Evolutionary conservation across 805 yeast genomes (phyloP), one percentile per base, ranked within the genome.

Genomic region (Kregervanrija fluxuum): DNA sequence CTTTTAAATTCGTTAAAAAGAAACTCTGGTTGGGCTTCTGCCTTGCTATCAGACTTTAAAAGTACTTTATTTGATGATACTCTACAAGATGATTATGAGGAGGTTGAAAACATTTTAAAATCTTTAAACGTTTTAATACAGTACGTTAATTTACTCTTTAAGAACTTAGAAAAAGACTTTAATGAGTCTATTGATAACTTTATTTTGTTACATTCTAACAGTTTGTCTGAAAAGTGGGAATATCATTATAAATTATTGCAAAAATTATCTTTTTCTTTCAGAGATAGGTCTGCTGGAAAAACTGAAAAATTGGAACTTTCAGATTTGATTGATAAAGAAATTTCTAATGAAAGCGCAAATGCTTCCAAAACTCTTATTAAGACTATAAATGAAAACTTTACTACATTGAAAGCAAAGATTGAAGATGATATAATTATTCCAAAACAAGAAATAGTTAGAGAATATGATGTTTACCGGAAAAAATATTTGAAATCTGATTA

Each of bases 81-180:
- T 30, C 42, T 44, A 17, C 35, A 44, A 3, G 46, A 55, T 15
- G 50, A 50, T n/a, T 52, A 49, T n/a, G 52, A 53, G 38, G 53
- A 61, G 38, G 64, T 75, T 39, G 70, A 70, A 49, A 59, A 64
- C 13, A 71, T 77, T n/a, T 65, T 77, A 54, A 68, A 70, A 35
- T 67, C 78, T 5, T 60, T 76, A 35, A 74, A 71, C 50, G 71
- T 73, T 2, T 62, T 77, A 10, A 70, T 74, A 43, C 80, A 74
- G 51, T 75, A 77, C 50, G 68, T 69, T 36, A 66, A 71, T n/a
- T 67, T 71, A 44, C 69, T 74, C 47, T 64, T 70, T 38, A 64
- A 64, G 39, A 68, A 67, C 1, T 62, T 71, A 3, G 78, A 63
- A 32, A 60, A 55, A 35, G 58, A 54, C 15, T 72, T 73, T 51